These are phyloP conservation scores for Alternaria angustiovoidea DNA, from an alignment of 2,329 filamentous ascomycete genomes.

Conservation along the genomic window DNA sequence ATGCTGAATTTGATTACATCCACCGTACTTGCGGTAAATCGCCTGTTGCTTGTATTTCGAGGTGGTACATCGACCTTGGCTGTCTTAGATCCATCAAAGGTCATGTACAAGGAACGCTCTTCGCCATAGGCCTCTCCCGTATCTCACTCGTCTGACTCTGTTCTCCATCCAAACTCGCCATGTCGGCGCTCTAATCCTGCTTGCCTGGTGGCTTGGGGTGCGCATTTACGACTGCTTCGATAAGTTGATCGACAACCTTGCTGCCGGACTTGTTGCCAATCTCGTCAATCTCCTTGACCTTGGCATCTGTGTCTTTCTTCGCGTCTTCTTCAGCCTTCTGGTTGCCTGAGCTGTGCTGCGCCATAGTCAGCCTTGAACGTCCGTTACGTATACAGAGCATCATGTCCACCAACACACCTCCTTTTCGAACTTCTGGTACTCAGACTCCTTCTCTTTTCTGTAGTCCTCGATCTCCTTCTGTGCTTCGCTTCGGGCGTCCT, in stretches of 20 bases:
- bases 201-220: conserved; percentile 71
- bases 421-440: conserved; percentile 94
- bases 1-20: background rate
- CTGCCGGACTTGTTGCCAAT: conserved; percentile 81
- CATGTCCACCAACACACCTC: conserved; percentile 60
- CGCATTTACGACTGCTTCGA: conserved; percentile 85
- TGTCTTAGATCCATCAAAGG: background rate
- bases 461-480: conserved; percentile 98
- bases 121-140: background rate
- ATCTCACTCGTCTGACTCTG: background rate
- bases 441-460: conserved; percentile 85
- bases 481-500: conserved; percentile 93
- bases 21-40: conserved; percentile 2
- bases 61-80: conserved; percentile 8
- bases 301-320: conserved; percentile 78
- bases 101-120: conserved; percentile 18
- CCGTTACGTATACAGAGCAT: background rate
- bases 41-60: conserved; percentile 23
- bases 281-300: conserved; percentile 82
- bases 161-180: background rate
- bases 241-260: conserved; percentile 82
- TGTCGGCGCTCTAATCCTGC: conserved; percentile 13
- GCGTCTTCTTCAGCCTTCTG: conserved; percentile 75
- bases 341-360: conserved; percentile 90
- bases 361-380: conserved; percentile 24